These are phyloP conservation scores for Penicillium sp. DNA, from an alignment of 2,329 filamentous ascomycete species.

Conservation along the genomic window DNA sequence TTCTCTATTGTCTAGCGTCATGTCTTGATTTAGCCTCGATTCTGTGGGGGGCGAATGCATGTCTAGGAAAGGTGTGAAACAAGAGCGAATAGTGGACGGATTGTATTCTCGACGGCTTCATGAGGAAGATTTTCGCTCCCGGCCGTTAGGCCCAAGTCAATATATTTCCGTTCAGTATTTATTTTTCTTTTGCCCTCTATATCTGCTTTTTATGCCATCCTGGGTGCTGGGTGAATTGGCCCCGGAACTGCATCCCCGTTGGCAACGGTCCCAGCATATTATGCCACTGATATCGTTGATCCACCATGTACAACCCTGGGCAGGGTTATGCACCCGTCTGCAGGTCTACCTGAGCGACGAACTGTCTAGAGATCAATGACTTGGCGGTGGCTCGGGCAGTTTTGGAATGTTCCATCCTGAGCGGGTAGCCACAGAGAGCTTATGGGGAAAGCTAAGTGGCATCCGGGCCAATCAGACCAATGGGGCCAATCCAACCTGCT, in stretches of 20 bases:
- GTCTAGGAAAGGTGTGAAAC: conserved; percentile 10
- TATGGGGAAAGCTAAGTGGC: conserved; percentile 16
- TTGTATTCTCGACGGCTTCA: not conserved
- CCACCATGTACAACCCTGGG: conserved; percentile 15
- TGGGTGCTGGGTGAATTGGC: not conserved
- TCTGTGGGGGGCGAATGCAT: not conserved
- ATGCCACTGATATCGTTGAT: not conserved
- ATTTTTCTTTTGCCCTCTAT: not conserved
- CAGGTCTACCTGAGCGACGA: conserved; percentile 10
- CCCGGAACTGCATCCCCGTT: conserved; percentile 8
- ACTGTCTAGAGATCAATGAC: not conserved
- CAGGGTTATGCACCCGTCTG: not conserved
- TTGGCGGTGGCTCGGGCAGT: conserved; percentile 14
- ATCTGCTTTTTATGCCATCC: not conserved
- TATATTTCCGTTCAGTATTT: not conserved
- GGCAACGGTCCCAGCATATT: conserved; percentile 1
- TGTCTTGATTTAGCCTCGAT: conserved; percentile 17
- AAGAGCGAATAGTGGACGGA: not conserved
- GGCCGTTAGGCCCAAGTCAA: not conserved
- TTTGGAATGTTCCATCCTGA: conserved; percentile 27
- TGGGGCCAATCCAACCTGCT: conserved; percentile 9
- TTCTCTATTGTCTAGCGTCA: conserved; percentile 12
- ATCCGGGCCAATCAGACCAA: conserved; percentile 19
- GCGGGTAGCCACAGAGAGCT: conserved; percentile 34
- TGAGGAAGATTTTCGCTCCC: not conserved